Evolutionary conservation across 2,329 filamentous ascomycete genomes (phyloP).

Genomic region (Ophiostoma sp.): DNA sequence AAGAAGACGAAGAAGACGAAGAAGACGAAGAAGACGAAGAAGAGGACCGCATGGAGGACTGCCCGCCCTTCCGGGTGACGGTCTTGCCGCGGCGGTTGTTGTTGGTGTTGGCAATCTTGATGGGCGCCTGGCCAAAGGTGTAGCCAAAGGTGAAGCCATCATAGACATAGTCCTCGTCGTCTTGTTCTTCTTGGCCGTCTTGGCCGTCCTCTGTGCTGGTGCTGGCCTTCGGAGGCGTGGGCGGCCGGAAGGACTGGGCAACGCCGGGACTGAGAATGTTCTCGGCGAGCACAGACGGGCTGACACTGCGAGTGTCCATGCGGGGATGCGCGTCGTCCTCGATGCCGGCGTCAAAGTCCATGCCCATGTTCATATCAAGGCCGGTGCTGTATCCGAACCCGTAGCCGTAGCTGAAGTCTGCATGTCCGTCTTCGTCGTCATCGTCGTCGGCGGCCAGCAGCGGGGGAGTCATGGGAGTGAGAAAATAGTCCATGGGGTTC

Average conservation of each 20-base stretch:
- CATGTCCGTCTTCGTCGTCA: constrained; percentile 36
- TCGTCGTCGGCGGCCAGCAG: constrained; percentile 36
- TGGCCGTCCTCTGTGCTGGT: no score
- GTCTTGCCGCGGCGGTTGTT: constrained; percentile 16
- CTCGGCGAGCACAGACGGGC: constrained; percentile 51
- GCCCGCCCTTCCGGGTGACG: neutral
- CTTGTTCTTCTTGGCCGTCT: constrained; percentile 25
- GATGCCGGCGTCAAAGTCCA: constrained; percentile 53
- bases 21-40: neutral
- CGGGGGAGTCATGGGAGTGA: constrained; percentile 36
- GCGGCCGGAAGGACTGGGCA: constrained; percentile 36
- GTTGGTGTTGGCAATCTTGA: constrained; percentile 33
- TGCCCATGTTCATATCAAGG: constrained; percentile 43
- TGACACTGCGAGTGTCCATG: constrained; percentile 50
- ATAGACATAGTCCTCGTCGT: constrained; percentile 36
- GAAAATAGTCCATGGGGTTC: constrained; percentile 53
- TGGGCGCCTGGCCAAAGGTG: constrained; percentile 30
- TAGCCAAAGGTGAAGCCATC: constrained; percentile 41
- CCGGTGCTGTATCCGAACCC: constrained; percentile 22
- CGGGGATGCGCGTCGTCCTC: constrained; percentile 45
- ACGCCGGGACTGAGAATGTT: constrained; percentile 40
- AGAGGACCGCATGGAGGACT: constrained; percentile 1
- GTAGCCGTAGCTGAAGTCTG: constrained; percentile 37
- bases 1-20: neutral
- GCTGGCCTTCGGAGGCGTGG: constrained; percentile 35